Evolutionary conservation across 2,329 filamentous ascomycete species (phyloP).

Genomic region (Penicillium sp.): DNA sequence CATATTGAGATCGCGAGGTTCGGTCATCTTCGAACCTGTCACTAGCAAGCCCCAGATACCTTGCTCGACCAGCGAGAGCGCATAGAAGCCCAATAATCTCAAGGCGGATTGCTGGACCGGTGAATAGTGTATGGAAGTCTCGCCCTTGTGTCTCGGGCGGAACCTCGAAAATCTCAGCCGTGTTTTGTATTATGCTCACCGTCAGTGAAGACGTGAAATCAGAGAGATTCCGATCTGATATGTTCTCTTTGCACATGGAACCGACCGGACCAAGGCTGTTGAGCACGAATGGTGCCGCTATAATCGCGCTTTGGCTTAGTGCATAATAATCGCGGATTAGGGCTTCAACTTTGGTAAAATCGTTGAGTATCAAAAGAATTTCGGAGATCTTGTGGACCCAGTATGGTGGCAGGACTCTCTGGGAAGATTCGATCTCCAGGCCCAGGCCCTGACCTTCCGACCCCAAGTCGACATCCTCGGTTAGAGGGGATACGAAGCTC

Average conservation of each 20-base stretch:
- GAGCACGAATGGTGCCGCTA: constrained; percentile 31
- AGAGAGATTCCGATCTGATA: constrained; percentile 7
- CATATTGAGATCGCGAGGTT: constrained; percentile 14
- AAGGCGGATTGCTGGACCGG: constrained; percentile 31
- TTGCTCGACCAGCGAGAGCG: constrained; percentile 30
- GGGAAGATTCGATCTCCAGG: constrained; percentile 6
- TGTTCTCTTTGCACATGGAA: constrained; percentile 10
- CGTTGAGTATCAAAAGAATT: constrained; percentile 11
- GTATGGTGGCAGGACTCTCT: constrained; percentile 15
- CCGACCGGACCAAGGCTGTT: constrained; percentile 24
- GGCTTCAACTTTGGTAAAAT: constrained; percentile 13
- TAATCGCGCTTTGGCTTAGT: constrained; percentile 27
- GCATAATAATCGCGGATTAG: constrained; percentile 19
- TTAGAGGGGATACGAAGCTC: constrained; percentile 26
- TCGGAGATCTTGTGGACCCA: constrained; percentile 18
- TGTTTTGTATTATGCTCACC: constrained; percentile 23
- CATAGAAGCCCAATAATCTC: constrained; percentile 35
- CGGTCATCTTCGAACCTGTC: constrained; percentile 8
- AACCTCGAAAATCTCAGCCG: constrained; percentile 17
- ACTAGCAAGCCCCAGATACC: constrained; percentile 17
- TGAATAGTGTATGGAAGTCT: constrained; percentile 34
- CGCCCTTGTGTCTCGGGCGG: constrained; percentile 20
- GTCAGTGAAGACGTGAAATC: constrained; percentile 7
- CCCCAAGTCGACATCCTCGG: constrained; percentile 17
- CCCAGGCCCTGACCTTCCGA: constrained; percentile 11